Conservation (phyloP, 352 stramenopile genomes). For the Globisporangium nunn region DNA sequence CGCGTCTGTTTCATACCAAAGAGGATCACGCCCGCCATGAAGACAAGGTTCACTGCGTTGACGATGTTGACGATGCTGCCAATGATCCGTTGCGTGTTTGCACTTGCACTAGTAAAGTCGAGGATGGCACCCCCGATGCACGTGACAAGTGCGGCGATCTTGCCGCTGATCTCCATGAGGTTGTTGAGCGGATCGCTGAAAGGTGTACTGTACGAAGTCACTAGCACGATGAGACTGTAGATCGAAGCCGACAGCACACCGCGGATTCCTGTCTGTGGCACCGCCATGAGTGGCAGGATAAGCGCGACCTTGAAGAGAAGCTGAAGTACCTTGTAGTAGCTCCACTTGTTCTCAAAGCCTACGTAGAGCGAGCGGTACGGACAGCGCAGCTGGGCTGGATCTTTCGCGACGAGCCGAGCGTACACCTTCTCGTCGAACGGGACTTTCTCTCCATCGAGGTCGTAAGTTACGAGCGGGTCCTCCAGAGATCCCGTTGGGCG, state of each 20-base stretch:
- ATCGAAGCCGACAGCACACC: conserved; percentile 3
- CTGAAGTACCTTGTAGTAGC: conserved; percentile 44
- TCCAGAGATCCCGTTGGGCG: conserved; percentile 29
- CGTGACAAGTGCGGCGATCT: conserved; percentile 26
- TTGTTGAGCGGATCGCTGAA: conserved; percentile 46
- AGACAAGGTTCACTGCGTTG: conserved; percentile 31
- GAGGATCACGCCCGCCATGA: conserved; percentile 31
- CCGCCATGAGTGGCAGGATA: conserved; percentile 13
- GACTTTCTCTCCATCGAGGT: conserved; percentile 33
- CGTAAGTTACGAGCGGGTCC: conserved; percentile 30
- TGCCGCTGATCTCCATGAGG: conserved; percentile 39
- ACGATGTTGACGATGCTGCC: conserved; percentile 30
- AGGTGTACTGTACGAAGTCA: conserved; percentile 33
- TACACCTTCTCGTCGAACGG: conserved; percentile 43
- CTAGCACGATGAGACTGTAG: conserved; percentile 20
- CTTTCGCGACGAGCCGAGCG: conserved; percentile 21
- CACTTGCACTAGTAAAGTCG: conserved; percentile 11
- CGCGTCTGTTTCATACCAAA: conserved; percentile 24
- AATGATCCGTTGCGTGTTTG: no score
- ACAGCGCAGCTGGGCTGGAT: conserved; percentile 37
- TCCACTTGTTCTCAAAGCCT: conserved; percentile 40
- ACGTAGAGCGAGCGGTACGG: conserved; percentile 46
- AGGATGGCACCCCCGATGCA: conserved; percentile 23
- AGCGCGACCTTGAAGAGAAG: conserved; percentile 40
- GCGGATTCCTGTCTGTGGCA: no score